Base-by-base conservation (phyloP, 768 basidiomycete genomes). In the Boletus sensibilis region DNA sequence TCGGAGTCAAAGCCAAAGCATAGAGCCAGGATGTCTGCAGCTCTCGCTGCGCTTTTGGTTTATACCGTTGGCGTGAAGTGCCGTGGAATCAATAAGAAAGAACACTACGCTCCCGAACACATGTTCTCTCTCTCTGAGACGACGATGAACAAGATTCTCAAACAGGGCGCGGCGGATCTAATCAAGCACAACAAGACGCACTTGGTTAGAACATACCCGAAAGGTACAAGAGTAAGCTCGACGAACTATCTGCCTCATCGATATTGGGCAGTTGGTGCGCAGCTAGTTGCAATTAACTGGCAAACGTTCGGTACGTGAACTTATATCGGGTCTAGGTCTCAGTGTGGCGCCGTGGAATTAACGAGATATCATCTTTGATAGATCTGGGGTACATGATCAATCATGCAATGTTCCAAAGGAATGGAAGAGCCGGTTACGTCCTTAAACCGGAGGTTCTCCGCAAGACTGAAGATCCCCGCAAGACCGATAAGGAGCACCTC, bases 21-120 rank as follows among this genome's bases (percentile, higher is more conserved):
- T 11, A 88, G 86, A 64, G 72, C 74, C 23, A 85, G 83, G 64
- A 94, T 93, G 85, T 94, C 94, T 0, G 68, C 81, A 25, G 78
- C 80, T 2, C 80, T 98, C 2, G 83, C 84, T 1, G 76, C 82
- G 2, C 79, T 98, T 12, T 80, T 98, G 20, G 88, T 98, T 27
- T 98, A 98, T 72, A 98, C 96, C 6, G 85, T 96, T 51, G 96
- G 96, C 6, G 92, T 98, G 58, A 96, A 96, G 71, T 97, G 91
- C 63, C 88, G 86, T 43, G 94, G 95, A 0, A 81, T 98, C 72
- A 90, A 91, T 72, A 86, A 90, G 71, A 87, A 92, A 58, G 86
- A 91, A 60, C 77, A 79, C 33, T 99, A 99, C 65, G 87, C 86
- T 9, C 82, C 90, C 0, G 88, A 92, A 64, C 91, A 98, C 64